Conservation (phyloP, 164 flowering plant genomes). For the Berberis vulgaris region DNA sequence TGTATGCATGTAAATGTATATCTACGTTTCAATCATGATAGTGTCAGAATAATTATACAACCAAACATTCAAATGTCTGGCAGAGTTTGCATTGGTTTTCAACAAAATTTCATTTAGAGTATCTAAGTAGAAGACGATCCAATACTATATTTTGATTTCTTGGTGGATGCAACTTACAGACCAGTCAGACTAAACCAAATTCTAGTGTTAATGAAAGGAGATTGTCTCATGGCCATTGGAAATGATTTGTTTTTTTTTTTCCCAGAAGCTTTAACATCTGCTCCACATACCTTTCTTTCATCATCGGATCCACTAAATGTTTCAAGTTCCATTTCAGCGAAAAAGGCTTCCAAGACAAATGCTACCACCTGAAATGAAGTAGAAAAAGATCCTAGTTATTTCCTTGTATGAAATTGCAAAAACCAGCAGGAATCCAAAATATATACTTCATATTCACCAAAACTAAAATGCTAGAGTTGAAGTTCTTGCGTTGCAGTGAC, state of each 20-base stretch:
- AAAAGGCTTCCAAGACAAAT: conserved; percentile 95
- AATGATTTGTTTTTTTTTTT: background rate
- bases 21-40: no score
- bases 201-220: background rate
- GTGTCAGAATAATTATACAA: background rate
- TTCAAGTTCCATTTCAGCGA: conserved; percentile 85
- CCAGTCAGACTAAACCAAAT: background rate
- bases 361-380: conserved; percentile 64
- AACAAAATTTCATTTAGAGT: background rate
- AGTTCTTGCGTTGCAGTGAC: no score
- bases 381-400: background rate
- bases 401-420: background rate
- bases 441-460: no score
- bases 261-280: background rate
- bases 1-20: no score
- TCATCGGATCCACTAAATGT: conserved; percentile 29
- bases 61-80: background rate
- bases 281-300: conserved; percentile 38
- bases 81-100: background rate
- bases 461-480: no score
- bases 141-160: background rate
- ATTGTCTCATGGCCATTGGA: background rate
- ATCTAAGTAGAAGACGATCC: background rate
- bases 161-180: background rate
- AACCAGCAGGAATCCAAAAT: background rate